Evolutionary conservation across 371 early-diverging fungal genomes (phyloP).

Genomic region (Saksenaea oblongispora): DNA sequence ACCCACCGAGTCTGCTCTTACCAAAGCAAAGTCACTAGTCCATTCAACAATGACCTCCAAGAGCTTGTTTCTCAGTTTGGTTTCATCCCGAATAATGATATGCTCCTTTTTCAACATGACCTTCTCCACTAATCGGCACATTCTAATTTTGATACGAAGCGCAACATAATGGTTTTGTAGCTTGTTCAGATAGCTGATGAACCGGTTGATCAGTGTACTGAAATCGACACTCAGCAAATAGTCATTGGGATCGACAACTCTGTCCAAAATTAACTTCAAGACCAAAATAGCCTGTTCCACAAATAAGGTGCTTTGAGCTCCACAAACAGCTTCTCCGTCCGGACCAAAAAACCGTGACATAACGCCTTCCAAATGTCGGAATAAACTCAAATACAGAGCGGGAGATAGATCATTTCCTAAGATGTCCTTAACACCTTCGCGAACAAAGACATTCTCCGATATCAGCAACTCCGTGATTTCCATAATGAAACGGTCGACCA

Average conservation of each 20-base stretch:
- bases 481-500: slow-evolving; percentile 75
- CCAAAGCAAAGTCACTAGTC: slow-evolving; percentile 71
- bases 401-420: slow-evolving; percentile 81
- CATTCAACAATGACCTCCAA: slow-evolving; percentile 79
- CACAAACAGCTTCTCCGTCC: slow-evolving; percentile 67
- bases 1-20: slow-evolving; percentile 16
- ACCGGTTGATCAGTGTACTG: slow-evolving; percentile 68
- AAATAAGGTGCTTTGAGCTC: slow-evolving; percentile 77
- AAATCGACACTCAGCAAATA: slow-evolving; percentile 76
- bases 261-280: slow-evolving; percentile 78
- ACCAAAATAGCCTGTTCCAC: slow-evolving; percentile 85
- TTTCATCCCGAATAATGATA: slow-evolving; percentile 79
- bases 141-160: slow-evolving; percentile 76
- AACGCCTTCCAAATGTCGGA: slow-evolving; percentile 73
- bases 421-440: slow-evolving; percentile 88
- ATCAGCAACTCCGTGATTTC: slow-evolving; percentile 83
- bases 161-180: slow-evolving; percentile 59
- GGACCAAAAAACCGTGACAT: slow-evolving; percentile 63
- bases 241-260: slow-evolving; percentile 66
- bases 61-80: slow-evolving; percentile 77
- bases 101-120: slow-evolving; percentile 78
- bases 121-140: slow-evolving; percentile 81
- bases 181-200: slow-evolving; percentile 77
- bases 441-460: slow-evolving; percentile 77
- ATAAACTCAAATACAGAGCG: slow-evolving; percentile 74